Evolutionary conservation across 1,284 basidiomycete genomes (phyloP).

Genomic region (Gymnopus androsaceus): DNA sequence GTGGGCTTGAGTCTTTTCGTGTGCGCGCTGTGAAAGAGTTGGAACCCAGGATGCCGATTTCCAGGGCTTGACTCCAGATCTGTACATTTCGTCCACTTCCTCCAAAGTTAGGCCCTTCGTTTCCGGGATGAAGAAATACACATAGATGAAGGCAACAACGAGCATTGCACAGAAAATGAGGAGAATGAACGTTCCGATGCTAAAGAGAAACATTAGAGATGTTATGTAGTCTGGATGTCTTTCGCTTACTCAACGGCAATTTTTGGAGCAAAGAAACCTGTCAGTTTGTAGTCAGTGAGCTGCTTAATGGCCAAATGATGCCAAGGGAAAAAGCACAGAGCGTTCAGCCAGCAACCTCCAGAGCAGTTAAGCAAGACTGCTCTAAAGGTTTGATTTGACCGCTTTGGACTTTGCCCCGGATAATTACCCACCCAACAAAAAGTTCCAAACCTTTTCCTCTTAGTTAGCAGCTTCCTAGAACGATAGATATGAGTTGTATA

Average conservation of each 20-base stretch:
- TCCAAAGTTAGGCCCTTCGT: slow-evolving; percentile 75
- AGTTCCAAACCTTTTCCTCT: too few species aligned
- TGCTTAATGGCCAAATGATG: too few species aligned
- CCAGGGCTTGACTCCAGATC: slow-evolving; percentile 67
- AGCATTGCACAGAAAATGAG: slow-evolving; percentile 79
- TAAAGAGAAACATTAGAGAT: slow-evolving; percentile 20
- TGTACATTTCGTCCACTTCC: slow-evolving; percentile 78
- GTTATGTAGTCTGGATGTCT: not conserved
- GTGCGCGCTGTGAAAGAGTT: slow-evolving; percentile 39
- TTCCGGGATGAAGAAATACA: slow-evolving; percentile 76
- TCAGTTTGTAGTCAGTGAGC: too few species aligned
- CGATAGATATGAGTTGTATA: too few species aligned
- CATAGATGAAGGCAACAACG: slow-evolving; percentile 66
- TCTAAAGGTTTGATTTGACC: too few species aligned
- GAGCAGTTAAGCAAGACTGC: too few species aligned
- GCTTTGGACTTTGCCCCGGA: too few species aligned
- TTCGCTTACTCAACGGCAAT: slow-evolving; percentile 52
- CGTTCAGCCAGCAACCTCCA: too few species aligned
- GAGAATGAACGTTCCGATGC: slow-evolving; percentile 76
- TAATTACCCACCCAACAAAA: too few species aligned
- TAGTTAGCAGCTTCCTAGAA: too few species aligned
- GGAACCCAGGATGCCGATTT: slow-evolving; percentile 63
- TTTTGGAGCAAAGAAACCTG: slow-evolving; percentile 68
- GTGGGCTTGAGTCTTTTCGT: slow-evolving; percentile 26
- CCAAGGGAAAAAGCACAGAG: too few species aligned